phyloP scores from a whole-genome alignment of 2,329 filamentous ascomycete genomes.

The Aureobasidium leucospermi region DNA sequence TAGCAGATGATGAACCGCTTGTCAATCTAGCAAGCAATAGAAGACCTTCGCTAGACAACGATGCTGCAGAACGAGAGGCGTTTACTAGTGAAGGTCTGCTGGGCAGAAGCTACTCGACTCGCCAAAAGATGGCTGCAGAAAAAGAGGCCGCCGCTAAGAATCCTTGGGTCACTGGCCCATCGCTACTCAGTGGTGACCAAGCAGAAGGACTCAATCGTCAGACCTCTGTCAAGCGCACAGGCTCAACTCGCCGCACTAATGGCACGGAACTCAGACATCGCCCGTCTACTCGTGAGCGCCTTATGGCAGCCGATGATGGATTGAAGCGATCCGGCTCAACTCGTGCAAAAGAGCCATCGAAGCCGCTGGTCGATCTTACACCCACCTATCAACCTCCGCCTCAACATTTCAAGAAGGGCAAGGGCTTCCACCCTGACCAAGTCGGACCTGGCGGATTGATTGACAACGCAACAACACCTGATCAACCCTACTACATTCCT shows the following conservation, averaged over 20 bases:
- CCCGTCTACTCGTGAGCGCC: slow-evolving; percentile 13
- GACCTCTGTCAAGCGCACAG: slow-evolving; percentile 19
- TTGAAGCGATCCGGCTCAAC: slow-evolving; percentile 41
- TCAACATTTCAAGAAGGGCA: slow-evolving; percentile 47
- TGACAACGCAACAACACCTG: slow-evolving; percentile 39
- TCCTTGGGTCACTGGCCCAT: slow-evolving; percentile 52
- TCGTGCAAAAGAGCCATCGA: slow-evolving; percentile 34
- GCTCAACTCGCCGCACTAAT: slow-evolving; percentile 27
- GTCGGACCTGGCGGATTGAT: slow-evolving; percentile 35
- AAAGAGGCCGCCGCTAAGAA: slow-evolving; percentile 30
- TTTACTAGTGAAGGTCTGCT: slow-evolving; percentile 43
- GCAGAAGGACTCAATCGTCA: slow-evolving; percentile 15
- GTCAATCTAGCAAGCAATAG: slow-evolving; percentile 22
- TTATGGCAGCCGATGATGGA: slow-evolving; percentile 19
- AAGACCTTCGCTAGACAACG: slow-evolving; percentile 17
- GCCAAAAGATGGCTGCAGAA: slow-evolving; percentile 32
- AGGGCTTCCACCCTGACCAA: slow-evolving; percentile 35
- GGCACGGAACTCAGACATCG: slow-evolving; percentile 7
- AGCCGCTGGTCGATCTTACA: slow-evolving; percentile 62
- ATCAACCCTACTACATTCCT: slow-evolving; percentile 34
- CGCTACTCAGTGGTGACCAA: slow-evolving; percentile 43
- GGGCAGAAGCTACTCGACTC: slow-evolving; percentile 43
- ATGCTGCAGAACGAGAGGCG: slow-evolving; percentile 21
- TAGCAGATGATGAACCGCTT: slow-evolving; percentile 30
- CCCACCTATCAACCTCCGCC: slow-evolving; percentile 58